Evolutionary conservation across 2,329 filamentous ascomycete species (phyloP).

Genomic region (Xylaria sp.): DNA sequence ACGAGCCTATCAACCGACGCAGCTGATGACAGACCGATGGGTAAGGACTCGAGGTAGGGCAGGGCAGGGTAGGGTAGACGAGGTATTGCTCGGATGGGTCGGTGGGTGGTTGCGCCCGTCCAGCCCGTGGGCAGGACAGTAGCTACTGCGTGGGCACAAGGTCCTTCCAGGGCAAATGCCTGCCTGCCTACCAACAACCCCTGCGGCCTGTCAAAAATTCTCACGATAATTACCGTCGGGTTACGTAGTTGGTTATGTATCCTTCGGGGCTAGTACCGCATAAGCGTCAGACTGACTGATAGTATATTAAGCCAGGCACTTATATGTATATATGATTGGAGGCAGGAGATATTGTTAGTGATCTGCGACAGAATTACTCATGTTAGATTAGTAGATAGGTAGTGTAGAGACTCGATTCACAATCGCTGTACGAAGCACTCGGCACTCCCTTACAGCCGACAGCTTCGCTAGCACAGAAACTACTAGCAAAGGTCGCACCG

Average conservation of each 20-base stretch:
- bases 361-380: background rate
- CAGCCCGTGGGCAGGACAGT: background rate
- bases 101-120: background rate
- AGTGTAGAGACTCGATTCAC: background rate
- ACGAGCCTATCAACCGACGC: background rate
- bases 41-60: background rate
- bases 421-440: too few relatives aligned
- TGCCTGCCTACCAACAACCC: too few relatives aligned
- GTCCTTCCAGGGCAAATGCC: background rate
- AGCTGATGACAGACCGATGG: background rate
- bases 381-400: background rate
- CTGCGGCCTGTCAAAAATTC: background rate
- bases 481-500: background rate
- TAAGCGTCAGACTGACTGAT: background rate
- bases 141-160: conserved; percentile 1
- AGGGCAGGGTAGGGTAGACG: background rate
- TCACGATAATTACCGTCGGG: background rate
- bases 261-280: conserved; percentile 13
- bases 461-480: background rate
- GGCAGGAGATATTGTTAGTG: background rate
- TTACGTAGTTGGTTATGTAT: background rate
- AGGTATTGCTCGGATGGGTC: background rate
- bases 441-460: background rate
- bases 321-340: background rate
- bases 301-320: background rate